Base-by-base conservation (phyloP, 805 yeast species). In the Hanseniaspora clermontiae region DNA sequence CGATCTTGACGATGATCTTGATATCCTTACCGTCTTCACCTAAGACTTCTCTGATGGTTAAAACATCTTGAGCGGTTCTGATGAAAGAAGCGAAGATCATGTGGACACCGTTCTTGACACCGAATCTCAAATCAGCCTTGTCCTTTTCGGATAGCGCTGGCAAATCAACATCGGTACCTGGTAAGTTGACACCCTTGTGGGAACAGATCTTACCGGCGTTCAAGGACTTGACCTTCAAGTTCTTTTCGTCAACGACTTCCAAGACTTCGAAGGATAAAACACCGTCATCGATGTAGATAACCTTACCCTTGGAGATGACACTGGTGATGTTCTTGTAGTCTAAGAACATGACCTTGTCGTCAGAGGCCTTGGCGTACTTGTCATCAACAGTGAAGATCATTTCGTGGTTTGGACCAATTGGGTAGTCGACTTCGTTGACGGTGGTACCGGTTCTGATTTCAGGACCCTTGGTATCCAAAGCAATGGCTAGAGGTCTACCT, bases 361-460 rank as follows among this genome's bases (percentile, higher is more conserved):
- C 86, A 71, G 83, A 85, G 64, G 74, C 69, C 70, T 75, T 78
- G 64, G 81, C 76, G 77, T 80, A 91, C 64, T 78, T 76, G 57
- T 82, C 91, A 72, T 91, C 95, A 60, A 97, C 93, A 71, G 97
- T 76, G 79, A 93, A 86, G 69, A 77, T 81, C 95, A 93, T 86
- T 73, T 84, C 91, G 73, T 88, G 96, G 74, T 81, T 82, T 60
- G 93, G 79, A 47, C 79, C 73, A 67, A 93, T 85, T 68, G 96
- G 84, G 74, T 74, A 88, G 70, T 93, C 98, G 60, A 74, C 72
- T 59, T 80, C 86, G 67, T 79, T 87, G 61, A 74, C 71, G 65
- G 98, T 93, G 72, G 89, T 82, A 74, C 98, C 98, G 59, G 98
- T 91, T 82, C 98, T 87, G 77, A 93, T 93, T 77, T 93, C 98